Evolutionary conservation across 768 basidiomycete species (phyloP).

Genomic region (Pleurotus tuoliensis): DNA sequence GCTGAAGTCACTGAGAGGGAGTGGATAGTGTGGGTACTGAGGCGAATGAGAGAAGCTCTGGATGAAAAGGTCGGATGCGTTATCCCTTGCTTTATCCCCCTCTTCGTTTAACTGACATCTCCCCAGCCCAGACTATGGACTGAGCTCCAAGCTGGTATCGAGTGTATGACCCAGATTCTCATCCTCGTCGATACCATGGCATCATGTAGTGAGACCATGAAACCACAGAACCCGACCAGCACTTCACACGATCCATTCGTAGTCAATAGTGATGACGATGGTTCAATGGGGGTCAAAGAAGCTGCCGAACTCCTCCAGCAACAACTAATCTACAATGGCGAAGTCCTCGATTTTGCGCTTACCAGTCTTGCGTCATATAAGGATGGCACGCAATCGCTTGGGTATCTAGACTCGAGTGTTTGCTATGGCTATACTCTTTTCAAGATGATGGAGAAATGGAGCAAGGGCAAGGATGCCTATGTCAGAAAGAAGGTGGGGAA

Average conservation of each 20-base stretch:
- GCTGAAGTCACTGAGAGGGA: conserved; percentile 82
- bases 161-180: conserved; percentile 90
- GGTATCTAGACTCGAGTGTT: conserved; percentile 85
- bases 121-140: conserved; percentile 88
- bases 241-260: conserved; percentile 5
- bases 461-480: conserved; percentile 68
- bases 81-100: conserved; percentile 1
- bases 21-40: conserved; percentile 89
- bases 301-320: conserved; percentile 80
- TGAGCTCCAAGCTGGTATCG: conserved; percentile 90
- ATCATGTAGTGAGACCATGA: conserved; percentile 40
- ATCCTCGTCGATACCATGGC: conserved; percentile 86
- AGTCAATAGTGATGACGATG: conserved; percentile 15
- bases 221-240: conserved; percentile 15
- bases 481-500: conserved; percentile 63
- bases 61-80: conserved; percentile 75
- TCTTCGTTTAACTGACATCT: conserved; percentile 3
- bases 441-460: conserved; percentile 86
- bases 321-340: conserved; percentile 93
- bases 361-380: conserved; percentile 77
- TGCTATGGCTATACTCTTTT: conserved; percentile 83
- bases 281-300: conserved; percentile 42
- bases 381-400: conserved; percentile 70
- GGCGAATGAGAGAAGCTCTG: conserved; percentile 81
- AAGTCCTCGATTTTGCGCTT: conserved; percentile 85